Percentiles rank a stretch among this genome's conserved stretches.
Conservation (phyloP, 2,329 filamentous ascomycete genomes). For the Polychaeton citri region DNA sequence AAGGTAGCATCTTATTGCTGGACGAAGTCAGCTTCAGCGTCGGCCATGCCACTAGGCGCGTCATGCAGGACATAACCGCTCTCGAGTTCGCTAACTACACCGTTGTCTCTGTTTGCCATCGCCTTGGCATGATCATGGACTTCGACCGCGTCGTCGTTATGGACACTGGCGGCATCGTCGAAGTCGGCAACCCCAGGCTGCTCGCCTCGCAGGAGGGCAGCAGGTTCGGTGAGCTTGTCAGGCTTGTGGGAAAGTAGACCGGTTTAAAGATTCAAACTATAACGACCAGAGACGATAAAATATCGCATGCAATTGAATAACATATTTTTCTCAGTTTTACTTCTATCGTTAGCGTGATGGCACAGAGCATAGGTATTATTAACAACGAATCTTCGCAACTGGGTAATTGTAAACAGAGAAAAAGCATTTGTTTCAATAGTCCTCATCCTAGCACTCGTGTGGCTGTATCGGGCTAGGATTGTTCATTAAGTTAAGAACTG, state of each 20-base stretch:
- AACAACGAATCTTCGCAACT: not conserved
- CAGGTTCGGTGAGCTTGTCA: not conserved
- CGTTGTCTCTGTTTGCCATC: constrained; percentile 45
- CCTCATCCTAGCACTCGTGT: not conserved
- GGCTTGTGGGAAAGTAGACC: not conserved
- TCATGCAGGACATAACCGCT: constrained; percentile 26
- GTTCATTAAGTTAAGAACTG: not conserved
- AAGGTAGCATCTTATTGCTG: not conserved
- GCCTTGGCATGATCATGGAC: constrained; percentile 41
- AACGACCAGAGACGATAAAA: not conserved
- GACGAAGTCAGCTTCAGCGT: not conserved
- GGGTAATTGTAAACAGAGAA: not conserved
- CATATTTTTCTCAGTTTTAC: not conserved
- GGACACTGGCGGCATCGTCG: constrained; percentile 35
- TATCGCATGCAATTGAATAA: not conserved
- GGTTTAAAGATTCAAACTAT: not conserved
- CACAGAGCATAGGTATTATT: not conserved
- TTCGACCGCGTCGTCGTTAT: constrained; percentile 41
- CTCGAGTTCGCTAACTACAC: constrained; percentile 41
- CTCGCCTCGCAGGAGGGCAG: not conserved
- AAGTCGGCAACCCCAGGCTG: constrained; percentile 17
- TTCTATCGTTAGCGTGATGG: not conserved
- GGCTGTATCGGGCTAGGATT: not conserved
- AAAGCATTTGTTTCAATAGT: not conserved
- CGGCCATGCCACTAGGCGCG: not conserved